A percentile compares a stretch with the other conserved stretches of the same genome.
These are phyloP conservation scores for Macrocystidia cucumis DNA, from an alignment of 1,284 basidiomycete genomes.

Conservation along the genomic window DNA sequence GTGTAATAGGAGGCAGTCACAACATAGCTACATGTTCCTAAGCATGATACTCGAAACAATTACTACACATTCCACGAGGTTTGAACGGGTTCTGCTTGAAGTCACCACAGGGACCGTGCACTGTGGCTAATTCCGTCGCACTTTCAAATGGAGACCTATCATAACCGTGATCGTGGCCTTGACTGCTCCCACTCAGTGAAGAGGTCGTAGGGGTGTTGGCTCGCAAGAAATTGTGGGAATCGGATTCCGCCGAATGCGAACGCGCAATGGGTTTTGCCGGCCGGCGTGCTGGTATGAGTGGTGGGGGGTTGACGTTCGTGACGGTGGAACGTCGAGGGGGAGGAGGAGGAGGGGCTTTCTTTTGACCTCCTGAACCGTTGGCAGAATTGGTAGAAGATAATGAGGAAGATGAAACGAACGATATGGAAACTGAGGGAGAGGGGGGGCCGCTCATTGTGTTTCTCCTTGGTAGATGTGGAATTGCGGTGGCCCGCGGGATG, in stretches of 20 bases:
- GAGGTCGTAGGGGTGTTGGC: no score
- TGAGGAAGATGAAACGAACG: slow-evolving; percentile 11
- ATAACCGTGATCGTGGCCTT: no score
- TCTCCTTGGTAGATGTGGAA: slow-evolving; percentile 6
- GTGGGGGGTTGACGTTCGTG: slow-evolving; percentile 10
- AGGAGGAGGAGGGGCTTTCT: slow-evolving; percentile 31
- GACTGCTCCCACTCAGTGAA: no score
- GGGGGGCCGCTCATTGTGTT: neutral
- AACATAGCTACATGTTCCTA: no score
- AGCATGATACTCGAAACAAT: slow-evolving; percentile 44
- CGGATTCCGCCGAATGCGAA: no score
- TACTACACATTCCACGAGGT: slow-evolving; percentile 51
- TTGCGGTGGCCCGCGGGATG: slow-evolving; percentile 14
- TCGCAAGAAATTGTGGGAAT: no score
- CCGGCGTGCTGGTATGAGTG: slow-evolving; percentile 19
- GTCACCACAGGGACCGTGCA: slow-evolving; percentile 31
- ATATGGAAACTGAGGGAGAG: slow-evolving; percentile 9
- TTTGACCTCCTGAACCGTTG: slow-evolving; percentile 12
- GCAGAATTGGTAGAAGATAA: slow-evolving; percentile 13
- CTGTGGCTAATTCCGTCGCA: slow-evolving; percentile 20
- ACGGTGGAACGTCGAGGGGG: slow-evolving; percentile 28
- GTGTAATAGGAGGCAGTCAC: no score
- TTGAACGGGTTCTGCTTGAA: slow-evolving; percentile 60
- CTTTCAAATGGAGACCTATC: slow-evolving; percentile 47
- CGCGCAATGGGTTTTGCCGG: no score